Evolutionary conservation across 495 filamentous ascomycete species (phyloP).

Genomic region (Parathielavia hyrcaniae): DNA sequence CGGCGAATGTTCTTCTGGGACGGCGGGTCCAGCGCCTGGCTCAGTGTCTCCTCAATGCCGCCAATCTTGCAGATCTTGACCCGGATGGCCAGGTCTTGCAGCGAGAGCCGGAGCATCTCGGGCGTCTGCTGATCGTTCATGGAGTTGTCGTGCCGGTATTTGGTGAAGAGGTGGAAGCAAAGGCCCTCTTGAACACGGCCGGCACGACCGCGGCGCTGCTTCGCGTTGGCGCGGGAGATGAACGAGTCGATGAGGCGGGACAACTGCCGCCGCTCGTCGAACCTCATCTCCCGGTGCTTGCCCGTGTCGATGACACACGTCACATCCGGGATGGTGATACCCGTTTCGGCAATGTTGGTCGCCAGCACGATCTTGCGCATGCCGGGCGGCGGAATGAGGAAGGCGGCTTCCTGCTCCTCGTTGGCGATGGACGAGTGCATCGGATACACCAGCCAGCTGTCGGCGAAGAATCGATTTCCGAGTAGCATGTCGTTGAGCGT

Average conservation of each 20-base stretch:
- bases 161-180: constrained; percentile 94
- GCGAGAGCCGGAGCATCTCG: constrained; percentile 85
- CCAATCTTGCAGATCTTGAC: constrained; percentile 96
- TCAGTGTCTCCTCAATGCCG: constrained; percentile 78
- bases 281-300: constrained; percentile 93
- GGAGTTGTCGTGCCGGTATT: constrained; percentile 66
- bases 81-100: constrained; percentile 91
- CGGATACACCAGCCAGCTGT: constrained; percentile 71
- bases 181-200: constrained; percentile 93
- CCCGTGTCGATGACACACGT: constrained; percentile 93
- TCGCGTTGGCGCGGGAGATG: constrained; percentile 88
- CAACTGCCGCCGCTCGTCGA: constrained; percentile 85
- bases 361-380: constrained; percentile 86
- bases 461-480: constrained; percentile 61
- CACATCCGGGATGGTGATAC: constrained; percentile 94
- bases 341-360: constrained; percentile 95
- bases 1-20: constrained; percentile 83
- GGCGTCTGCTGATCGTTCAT: constrained; percentile 90
- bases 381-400: constrained; percentile 73
- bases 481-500: constrained; percentile 75
- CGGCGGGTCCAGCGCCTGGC: constrained; percentile 86
- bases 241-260: constrained; percentile 87
- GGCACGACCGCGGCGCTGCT: constrained; percentile 86
- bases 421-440: constrained; percentile 93
- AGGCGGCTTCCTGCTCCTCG: constrained; percentile 90